Base-by-base conservation (phyloP, 1,284 basidiomycete species). In the Cutaneotrichosporon dermatis region DNA sequence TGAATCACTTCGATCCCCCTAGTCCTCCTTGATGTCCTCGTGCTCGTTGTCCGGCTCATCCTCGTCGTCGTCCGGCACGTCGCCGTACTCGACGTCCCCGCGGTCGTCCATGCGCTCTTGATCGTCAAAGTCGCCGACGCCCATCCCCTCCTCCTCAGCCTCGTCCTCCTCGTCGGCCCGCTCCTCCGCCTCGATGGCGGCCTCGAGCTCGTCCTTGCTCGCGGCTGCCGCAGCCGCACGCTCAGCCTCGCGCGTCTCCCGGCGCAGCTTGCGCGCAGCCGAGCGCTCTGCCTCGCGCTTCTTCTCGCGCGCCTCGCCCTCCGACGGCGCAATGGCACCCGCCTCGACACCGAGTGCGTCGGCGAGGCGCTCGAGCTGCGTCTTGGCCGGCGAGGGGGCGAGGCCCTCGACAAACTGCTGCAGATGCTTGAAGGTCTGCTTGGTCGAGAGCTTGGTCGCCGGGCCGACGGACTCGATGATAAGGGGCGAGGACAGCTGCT, bases 311-410 rank as follows among this genome's bases (percentile, higher is more conserved):
- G 65, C 50, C 51, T 74, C 69, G 6, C 64, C 68, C 56, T 76
- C 74, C n/a, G 61, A 58, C 11, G 69, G 68, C 5, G 57, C 65
- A 8, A 78, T 73, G 4, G 64, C 58, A 6, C 76, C 76, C 3
- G 67, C 65, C 49, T 76, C 72, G 1, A 78, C 76, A 10, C 76
- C 76, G 12, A 78, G 63, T 3, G 76, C 73, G 60, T 78, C 76
- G 13, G 70, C 66, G 34, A 78, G 66, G 12, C 76, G 65, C 58
- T 77, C 75, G 25, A 78, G 67, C 57, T 78, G 76, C 3, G 75
- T 76, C 16, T 70, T 70, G 11, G 67, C 60, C 6, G 74, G 67
- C 8, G 68, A 68, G 11, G 66, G 40, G 0, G 62, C 60, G 34
- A 73, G 66, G 11, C 61, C 45, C 11, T 56, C 51, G 39, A 75